A percentile compares a stretch with the other conserved stretches of the same genome.
Evolutionary conservation across 2,329 filamentous ascomycete genomes (phyloP).

Genomic region (Diaporthe amygdali): DNA sequence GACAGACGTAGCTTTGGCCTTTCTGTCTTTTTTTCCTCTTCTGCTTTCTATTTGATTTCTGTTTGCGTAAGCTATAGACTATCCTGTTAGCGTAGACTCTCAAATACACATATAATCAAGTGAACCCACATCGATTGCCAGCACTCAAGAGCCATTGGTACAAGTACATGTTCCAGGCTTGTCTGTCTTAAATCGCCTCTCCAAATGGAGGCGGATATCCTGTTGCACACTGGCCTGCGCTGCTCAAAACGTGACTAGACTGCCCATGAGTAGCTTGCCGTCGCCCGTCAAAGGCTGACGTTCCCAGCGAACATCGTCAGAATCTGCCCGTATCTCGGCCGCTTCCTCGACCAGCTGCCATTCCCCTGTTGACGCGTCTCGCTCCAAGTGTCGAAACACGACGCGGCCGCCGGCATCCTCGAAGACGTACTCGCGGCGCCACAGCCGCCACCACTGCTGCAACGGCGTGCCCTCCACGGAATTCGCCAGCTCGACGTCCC

Average conservation of each 20-base stretch:
- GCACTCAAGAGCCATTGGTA: neutral
- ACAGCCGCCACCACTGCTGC: slow-evolving; percentile 34
- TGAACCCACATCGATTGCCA: neutral
- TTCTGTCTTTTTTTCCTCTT: neutral
- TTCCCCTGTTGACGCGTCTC: slow-evolving; percentile 19
- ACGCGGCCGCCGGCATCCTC: slow-evolving; percentile 39
- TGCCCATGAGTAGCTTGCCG: neutral
- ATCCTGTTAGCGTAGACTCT: neutral
- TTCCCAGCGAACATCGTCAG: slow-evolving; percentile 17
- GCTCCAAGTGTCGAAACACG: slow-evolving; percentile 37
- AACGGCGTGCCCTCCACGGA: slow-evolving; percentile 21
- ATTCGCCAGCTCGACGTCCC: neutral
- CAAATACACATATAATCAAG: neutral
- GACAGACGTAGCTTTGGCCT: neutral
- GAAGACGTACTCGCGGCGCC: slow-evolving; percentile 40
- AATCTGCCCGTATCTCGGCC: slow-evolving; percentile 18
- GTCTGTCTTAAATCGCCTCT: neutral
- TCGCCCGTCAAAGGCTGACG: neutral
- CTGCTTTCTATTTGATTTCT: too few relatives aligned
- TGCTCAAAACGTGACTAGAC: neutral
- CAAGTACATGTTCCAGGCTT: neutral
- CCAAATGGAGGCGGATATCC: too few relatives aligned
- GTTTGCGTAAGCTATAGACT: neutral
- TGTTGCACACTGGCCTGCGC: too few relatives aligned
- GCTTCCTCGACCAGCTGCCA: slow-evolving; percentile 30